Evolutionary conservation across 805 yeast genomes (phyloP), one percentile per base, ranked within the genome.

Genomic region (Spathaspora passalidarum): DNA sequence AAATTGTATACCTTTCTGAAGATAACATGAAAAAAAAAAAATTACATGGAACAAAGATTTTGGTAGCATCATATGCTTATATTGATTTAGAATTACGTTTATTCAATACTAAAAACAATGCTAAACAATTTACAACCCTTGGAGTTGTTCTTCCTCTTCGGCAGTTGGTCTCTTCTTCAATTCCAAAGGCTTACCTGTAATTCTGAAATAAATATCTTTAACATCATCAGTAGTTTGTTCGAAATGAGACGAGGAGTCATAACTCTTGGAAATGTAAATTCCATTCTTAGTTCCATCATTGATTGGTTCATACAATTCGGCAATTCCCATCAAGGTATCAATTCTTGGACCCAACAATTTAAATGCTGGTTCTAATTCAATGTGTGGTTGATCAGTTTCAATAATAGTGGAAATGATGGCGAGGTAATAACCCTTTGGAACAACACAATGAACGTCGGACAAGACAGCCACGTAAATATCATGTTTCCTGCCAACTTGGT

Each of bases 191-290:
- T 88, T 87, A 42, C 98, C 98, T 26, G 87, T 87, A 53, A 94
- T 84, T 65, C 98, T 81, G 66, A 84, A 84, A 67, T 94, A 94
- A 44, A 94, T 78, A 65, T 92, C 97, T 69, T 89, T 90, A 56
- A 94, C 96, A 65, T 94, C 98, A 64, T 94, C 98, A 34, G 99
- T 94, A 57, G 96, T 87, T 37, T 91, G 73, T 69, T 94, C 99
- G 63, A 94, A 94, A 69, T 94, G 99, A 8, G 97, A 89, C 8
- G 96, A 78, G 1, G 98, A 86, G 64, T 94, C 99, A 64, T 90
- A 94, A 48, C 96, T 86, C 70, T 80, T 86, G 32, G 97, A 89
- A 47, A 94, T 76, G 68, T 69, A 94, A 42, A 94, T 81, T 47
- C 85, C 81, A 64, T 86, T 91, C 49, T 77, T 72, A 14, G 84